Evolutionary conservation across 257 asterid species (phyloP), one percentile per base, ranked within the genome.

Genomic region (Nicotiana paniculata): DNA sequence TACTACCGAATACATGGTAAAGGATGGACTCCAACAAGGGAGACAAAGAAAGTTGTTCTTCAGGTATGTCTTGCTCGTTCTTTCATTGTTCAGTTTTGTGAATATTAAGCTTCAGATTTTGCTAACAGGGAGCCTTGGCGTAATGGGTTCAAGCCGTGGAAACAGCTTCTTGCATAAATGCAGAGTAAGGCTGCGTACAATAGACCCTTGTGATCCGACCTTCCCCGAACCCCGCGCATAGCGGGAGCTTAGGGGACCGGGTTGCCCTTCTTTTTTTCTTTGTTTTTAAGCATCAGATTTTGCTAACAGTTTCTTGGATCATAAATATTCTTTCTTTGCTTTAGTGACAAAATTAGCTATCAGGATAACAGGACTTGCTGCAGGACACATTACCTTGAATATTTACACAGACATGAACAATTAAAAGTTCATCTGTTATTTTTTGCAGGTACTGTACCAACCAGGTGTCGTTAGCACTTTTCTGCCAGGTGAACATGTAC

Each of bases 401-500:
- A 13, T 72, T 17, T 24, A 72, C 79, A 24, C 11, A 21, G 35
- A 46, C 61, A 43, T 7, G 61, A 72, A 54, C 79, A 12, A 43
- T 11, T 24, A 58, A 12, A 58, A 58, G 24, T 78, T 13, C 9
- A 37, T 43, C 39, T 0, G 33, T 78, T 79, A 7, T 5, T 58
- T 59, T 39, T 61, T 37, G 82, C 58, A 79, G 82, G 82, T 78
- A 18, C 61, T 83, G 35, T 66, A 77, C 62, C 77, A 83, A 67
- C 79, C 53, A 13, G 85, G 82, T 30, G 18, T 77, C 33, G 77
- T 65, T 69, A 83, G 82, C 82, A 77, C 82, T 32, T 83, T 83
- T 58, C 26, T 83, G n/a, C 63, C 82, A 11, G 85, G 85, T 35
- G 72, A 83, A n/a, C n/a, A 30, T 37, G 77, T 83, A 35, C 85